phyloP scores from a whole-genome alignment of 345 rosid species.

The Eucalyptus lansdowneana region DNA sequence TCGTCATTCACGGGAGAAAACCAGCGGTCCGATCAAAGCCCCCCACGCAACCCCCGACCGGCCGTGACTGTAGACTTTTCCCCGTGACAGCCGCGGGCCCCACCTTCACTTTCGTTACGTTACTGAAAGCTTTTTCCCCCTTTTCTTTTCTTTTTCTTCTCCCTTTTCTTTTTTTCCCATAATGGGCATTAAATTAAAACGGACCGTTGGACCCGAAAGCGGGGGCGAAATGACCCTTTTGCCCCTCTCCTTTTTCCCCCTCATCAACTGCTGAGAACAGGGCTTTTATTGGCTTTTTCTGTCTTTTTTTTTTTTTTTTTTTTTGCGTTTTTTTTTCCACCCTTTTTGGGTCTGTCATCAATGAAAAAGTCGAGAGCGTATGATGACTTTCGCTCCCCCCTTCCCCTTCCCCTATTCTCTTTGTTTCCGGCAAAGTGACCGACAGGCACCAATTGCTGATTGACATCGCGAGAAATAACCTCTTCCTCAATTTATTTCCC shows the following conservation, averaged over 20 bases:
- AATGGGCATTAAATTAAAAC: neutral
- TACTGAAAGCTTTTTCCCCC: neutral
- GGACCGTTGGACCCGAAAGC: neutral
- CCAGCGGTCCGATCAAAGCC: neutral
- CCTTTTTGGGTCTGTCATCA: neutral
- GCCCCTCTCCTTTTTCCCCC: accelerated
- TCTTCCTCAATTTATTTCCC: too few relatives aligned
- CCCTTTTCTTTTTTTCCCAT: neutral
- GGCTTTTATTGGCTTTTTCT: neutral
- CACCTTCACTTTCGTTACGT: neutral
- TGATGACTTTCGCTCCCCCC: neutral
- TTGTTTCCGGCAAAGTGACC: neutral
- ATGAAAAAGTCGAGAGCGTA: neutral
- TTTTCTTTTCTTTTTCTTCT: too few relatives aligned
- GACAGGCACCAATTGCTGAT: neutral
- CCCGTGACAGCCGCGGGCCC: neutral
- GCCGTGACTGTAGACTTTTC: neutral
- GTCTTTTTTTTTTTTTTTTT: accelerated
- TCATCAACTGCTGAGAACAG: neutral
- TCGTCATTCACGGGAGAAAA: neutral
- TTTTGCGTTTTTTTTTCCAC: accelerated
- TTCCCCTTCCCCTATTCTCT: neutral
- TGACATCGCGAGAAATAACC: neutral
- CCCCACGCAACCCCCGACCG: neutral
- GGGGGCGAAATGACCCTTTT: neutral